Conservation (phyloP, 2,329 filamentous ascomycete genomes). For the Penicillium crustosum region DNA sequence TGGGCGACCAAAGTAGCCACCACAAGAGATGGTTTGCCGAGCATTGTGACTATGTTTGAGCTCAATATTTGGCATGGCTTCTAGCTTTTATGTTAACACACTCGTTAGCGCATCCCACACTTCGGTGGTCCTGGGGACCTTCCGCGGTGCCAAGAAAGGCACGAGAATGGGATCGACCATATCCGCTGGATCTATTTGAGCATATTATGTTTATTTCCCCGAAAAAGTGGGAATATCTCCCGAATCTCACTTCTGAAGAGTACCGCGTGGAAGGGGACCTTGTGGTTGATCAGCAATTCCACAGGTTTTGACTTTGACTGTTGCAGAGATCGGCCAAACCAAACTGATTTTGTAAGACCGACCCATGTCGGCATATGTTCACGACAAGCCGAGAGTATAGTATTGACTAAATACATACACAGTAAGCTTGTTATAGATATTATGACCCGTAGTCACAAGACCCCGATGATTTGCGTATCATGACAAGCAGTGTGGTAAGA, state of each 20-base stretch:
- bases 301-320: neutral
- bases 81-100: neutral
- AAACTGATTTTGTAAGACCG: neutral
- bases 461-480: too few relatives aligned
- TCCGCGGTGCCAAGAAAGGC: constrained; percentile 5
- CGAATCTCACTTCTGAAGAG: neutral
- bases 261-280: constrained; percentile 9
- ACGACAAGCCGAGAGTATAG: too few relatives aligned
- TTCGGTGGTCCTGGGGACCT: constrained; percentile 2
- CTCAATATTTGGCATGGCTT: neutral
- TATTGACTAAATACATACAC: too few relatives aligned
- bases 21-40: neutral
- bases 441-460: too few relatives aligned
- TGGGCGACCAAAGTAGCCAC: neutral
- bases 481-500: too few relatives aligned
- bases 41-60: neutral
- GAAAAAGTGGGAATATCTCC: neutral
- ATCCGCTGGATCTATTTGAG: neutral
- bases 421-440: too few relatives aligned
- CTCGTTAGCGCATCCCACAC: neutral
- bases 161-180: constrained; percentile 1
- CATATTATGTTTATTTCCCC: neutral
- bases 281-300: neutral
- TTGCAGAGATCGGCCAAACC: neutral
- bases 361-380: neutral